Evolutionary conservation across 306 rosid species (phyloP).

Genomic region (Phaseolus lunatus): DNA sequence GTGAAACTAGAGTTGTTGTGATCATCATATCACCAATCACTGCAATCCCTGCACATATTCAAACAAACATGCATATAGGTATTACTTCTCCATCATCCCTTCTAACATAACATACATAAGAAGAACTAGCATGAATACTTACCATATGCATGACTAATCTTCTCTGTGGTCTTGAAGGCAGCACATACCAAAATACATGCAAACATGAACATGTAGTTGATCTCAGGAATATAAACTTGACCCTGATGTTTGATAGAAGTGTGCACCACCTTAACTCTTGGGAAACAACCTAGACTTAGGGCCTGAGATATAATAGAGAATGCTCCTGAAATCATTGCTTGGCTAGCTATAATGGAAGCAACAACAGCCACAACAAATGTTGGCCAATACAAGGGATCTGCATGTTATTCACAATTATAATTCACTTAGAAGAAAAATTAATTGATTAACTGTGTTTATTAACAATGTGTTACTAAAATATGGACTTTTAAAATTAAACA

Average conservation of each 20-base stretch:
- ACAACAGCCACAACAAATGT: conserved; percentile 78
- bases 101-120: background rate
- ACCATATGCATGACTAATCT: conserved; percentile 89
- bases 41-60: conserved; percentile 64
- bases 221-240: conserved; percentile 82
- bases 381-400: conserved; percentile 85
- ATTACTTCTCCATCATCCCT: background rate
- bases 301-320: conserved; percentile 79
- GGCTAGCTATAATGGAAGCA: conserved; percentile 86
- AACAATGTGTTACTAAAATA: too few species aligned
- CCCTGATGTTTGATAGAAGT: conserved; percentile 76
- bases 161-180: conserved; percentile 74
- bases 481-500: too few species aligned
- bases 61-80: background rate
- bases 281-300: conserved; percentile 77
- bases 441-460: too few species aligned
- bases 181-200: conserved; percentile 67
- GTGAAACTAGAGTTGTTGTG: conserved; percentile 61
- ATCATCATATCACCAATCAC: conserved; percentile 78
- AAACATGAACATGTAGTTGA: conserved; percentile 78
- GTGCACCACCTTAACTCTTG: conserved; percentile 78
- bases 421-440: too few species aligned
- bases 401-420: conserved; percentile 6
- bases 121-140: background rate
- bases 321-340: conserved; percentile 92